Percentiles rank a stretch among this genome's conserved stretches.
Conservation (phyloP, 495 filamentous ascomycete species). For the Aeminium ludgeri region DNA sequence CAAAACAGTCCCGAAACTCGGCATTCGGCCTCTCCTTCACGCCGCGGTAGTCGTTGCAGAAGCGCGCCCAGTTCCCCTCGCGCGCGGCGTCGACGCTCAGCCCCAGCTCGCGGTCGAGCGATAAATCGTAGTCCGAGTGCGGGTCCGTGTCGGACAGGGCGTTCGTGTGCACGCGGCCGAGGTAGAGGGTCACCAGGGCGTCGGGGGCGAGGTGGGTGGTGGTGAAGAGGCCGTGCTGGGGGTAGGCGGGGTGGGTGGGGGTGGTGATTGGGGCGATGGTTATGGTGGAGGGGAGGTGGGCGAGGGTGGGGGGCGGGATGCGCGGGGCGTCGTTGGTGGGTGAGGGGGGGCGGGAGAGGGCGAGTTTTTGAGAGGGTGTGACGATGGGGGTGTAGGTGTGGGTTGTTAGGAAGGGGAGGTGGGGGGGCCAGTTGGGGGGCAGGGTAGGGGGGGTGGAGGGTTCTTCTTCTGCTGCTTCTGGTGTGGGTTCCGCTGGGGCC, state of each 20-base stretch:
- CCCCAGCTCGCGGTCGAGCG: slow-evolving; percentile 37
- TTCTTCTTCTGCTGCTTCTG: too few species aligned
- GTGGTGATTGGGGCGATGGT: slow-evolving; percentile 37
- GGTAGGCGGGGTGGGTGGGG: slow-evolving; percentile 41
- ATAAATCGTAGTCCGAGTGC: slow-evolving; percentile 49
- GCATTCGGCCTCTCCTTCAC: slow-evolving; percentile 38
- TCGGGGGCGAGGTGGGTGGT: slow-evolving; percentile 36
- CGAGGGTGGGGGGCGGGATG: slow-evolving; percentile 19
- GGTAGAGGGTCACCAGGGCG: slow-evolving; percentile 45
- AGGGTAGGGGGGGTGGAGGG: too few species aligned
- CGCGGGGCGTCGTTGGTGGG: slow-evolving; percentile 9
- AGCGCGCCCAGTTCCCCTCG: slow-evolving; percentile 51
- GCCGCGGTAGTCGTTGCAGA: slow-evolving; percentile 60
- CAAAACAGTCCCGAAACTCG: slow-evolving; percentile 37
- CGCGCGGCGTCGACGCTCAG: slow-evolving; percentile 47
- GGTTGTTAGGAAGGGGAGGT: slow-evolving; percentile 34
- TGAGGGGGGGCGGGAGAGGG: slow-evolving; percentile 21
- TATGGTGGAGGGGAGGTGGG: slow-evolving; percentile 28
- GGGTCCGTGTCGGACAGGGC: slow-evolving; percentile 28
- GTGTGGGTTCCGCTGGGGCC: too few species aligned
- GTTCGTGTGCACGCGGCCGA: slow-evolving; percentile 40
- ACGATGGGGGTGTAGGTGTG: slow-evolving; percentile 33
- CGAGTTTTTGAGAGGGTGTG: slow-evolving; percentile 18
- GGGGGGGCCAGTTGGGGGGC: slow-evolving; percentile 43
- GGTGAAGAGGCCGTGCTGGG: slow-evolving; percentile 52